Conservation (phyloP, 495 filamentous ascomycete species). For the Neurospora sublineolata region DNA sequence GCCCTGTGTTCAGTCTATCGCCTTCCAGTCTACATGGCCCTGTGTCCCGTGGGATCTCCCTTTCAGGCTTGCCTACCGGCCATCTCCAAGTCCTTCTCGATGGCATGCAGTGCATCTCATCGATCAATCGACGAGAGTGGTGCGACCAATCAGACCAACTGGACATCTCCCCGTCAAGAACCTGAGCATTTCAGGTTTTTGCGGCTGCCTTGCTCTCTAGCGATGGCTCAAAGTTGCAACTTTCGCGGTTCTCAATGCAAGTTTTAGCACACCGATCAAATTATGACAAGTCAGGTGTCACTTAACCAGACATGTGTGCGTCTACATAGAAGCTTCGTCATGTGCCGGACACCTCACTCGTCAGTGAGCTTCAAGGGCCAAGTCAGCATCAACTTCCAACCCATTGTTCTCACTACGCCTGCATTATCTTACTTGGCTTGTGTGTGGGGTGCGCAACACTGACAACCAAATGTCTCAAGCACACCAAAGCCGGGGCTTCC, state of each 20-base stretch:
- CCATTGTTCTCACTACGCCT: not conserved
- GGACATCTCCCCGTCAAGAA: not conserved
- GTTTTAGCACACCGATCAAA: not conserved
- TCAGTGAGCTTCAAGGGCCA: not conserved
- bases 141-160: not conserved
- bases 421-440: not conserved
- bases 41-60: not conserved
- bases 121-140: not conserved
- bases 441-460: not conserved
- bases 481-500: not conserved
- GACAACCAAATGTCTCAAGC: not conserved
- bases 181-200: not conserved
- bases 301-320: not conserved
- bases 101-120: not conserved
- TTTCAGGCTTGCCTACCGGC: not conserved
- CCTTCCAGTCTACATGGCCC: not conserved
- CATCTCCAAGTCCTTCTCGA: not conserved
- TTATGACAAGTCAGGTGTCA: not conserved
- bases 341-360: not conserved
- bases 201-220: not conserved
- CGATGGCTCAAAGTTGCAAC: not conserved
- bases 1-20: not conserved
- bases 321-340: not conserved
- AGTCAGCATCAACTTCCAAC: not conserved
- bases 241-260: not conserved